Percentiles rank a stretch among this genome's conserved stretches.
Evolutionary conservation across 768 basidiomycete genomes (phyloP).

Genomic region (Lyophyllum semitale): DNA sequence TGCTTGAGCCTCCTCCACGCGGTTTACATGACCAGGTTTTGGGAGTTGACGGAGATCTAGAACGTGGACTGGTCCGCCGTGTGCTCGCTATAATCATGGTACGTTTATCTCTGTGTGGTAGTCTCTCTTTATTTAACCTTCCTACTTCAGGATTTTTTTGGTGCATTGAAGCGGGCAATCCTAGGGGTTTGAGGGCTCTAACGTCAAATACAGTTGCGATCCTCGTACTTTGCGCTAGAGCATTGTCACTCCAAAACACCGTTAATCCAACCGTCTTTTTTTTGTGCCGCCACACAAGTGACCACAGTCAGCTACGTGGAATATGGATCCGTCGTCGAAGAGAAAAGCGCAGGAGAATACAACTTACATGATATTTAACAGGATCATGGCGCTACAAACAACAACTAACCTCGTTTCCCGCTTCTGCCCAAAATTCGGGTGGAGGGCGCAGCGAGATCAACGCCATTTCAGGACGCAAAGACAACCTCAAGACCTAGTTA

Average conservation of each 20-base stretch:
- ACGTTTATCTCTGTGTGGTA: background rate
- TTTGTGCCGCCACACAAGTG: too few species aligned
- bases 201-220: too few species aligned
- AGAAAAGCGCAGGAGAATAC: background rate
- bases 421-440: too few species aligned
- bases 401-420: too few species aligned
- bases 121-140: background rate
- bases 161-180: background rate
- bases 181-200: background rate
- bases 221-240: background rate
- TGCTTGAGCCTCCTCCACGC: background rate
- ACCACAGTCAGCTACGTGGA: too few species aligned
- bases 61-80: background rate
- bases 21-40: background rate
- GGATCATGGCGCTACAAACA: too few species aligned
- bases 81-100: background rate
- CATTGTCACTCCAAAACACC: too few species aligned
- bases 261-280: too few species aligned
- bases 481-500: slow-evolving; percentile 36
- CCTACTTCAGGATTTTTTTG: background rate
- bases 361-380: background rate
- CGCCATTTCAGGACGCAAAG: background rate
- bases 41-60: background rate
- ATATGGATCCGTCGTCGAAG: background rate
- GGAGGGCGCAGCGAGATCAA: too few species aligned